A percentile compares a stretch with the other conserved stretches of the same genome.
phyloP scores from a whole-genome alignment of 345 rosid species.

The Litchi chinensis region DNA sequence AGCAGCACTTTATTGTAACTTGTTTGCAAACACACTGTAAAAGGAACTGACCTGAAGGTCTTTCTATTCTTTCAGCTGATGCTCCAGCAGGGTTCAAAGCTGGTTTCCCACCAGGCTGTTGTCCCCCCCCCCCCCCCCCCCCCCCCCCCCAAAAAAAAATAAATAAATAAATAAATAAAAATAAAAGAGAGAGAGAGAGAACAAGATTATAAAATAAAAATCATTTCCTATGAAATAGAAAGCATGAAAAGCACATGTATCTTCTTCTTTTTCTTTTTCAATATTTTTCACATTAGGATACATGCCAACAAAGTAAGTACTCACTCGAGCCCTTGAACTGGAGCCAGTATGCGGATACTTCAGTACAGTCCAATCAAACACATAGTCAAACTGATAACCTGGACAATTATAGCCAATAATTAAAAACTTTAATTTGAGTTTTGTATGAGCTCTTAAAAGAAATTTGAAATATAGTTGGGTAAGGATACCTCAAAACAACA shows the following conservation, averaged over 20 bases:
- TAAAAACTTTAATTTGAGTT: slow-evolving; percentile 16
- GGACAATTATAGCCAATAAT: slow-evolving; percentile 28
- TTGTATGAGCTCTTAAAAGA: background rate
- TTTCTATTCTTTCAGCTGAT: slow-evolving; percentile 74
- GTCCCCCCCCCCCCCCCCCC: too few species aligned
- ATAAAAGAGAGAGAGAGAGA: slow-evolving; percentile 2
- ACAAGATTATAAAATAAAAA: background rate
- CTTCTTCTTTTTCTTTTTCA: background rate
- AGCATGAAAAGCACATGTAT: background rate
- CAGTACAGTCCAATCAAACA: slow-evolving; percentile 92
- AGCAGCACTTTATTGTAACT: slow-evolving; percentile 16
- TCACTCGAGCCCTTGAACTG: slow-evolving; percentile 78
- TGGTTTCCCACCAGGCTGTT: slow-evolving; percentile 59
- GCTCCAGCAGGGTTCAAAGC: slow-evolving; percentile 62
- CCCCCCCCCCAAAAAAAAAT: too few species aligned
- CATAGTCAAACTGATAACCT: slow-evolving; percentile 93
- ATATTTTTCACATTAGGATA: background rate
- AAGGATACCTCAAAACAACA: background rate
- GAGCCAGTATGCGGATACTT: slow-evolving; percentile 84
- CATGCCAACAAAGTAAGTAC: slow-evolving; percentile 24
- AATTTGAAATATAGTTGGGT: background rate
- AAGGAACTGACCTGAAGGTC: slow-evolving; percentile 61
- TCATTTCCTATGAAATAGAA: slow-evolving; percentile 3
- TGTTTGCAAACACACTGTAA: slow-evolving; percentile 4
- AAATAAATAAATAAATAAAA: too few species aligned